Evolutionary conservation across 2,329 filamentous ascomycete species (phyloP), one percentile per base, ranked within the genome.

Genomic region (Lachnellula willkommii): DNA sequence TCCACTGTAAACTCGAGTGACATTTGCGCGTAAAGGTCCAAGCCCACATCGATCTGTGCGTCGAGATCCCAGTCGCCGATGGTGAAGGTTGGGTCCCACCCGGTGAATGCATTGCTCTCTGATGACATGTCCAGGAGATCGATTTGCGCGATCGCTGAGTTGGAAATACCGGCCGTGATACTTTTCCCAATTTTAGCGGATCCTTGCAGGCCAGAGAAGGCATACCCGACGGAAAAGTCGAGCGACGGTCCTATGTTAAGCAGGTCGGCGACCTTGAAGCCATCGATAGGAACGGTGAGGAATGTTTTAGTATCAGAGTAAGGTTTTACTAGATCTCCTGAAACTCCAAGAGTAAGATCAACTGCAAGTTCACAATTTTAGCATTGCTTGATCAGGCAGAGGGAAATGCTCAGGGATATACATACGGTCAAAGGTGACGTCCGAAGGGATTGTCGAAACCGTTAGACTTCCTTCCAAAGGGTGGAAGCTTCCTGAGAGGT

Each of bases 11-110:
- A 20, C 17, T 57, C 47, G 26, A 49, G 26, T 24, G 37, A 47
- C 5, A 57, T 14, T 6, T 32, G 11, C 0, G 47, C 47, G 9
- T 42, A 57, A 2, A 57, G 20, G 1, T 35, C 32, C 14, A 57
- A 15, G 15, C n/a, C 47, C 6, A 46, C 55, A 24, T 53, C 40
- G 26, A 57, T 35, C 24, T 57, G 26, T n/a, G 47, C 55, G 14
- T 50, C 40, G 8, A 50, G 20, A 14, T 42, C 17, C 11, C 50
- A 12, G 5, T 40, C 37, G 32, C 53, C 28, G 11, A 28, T 53
- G 5, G 40, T 40, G 17, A 57, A 20, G 8, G 14, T 45, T 24
- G 55, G 55, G 24, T 50, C 32, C 55, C 55, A 57, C 22, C 55
- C 55, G 17, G 49, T 15, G n/a, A 50, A 37, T 9, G 35, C 35